phyloP scores from a whole-genome alignment of 1,284 basidiomycete genomes.

The Fomitopsis palustris region DNA sequence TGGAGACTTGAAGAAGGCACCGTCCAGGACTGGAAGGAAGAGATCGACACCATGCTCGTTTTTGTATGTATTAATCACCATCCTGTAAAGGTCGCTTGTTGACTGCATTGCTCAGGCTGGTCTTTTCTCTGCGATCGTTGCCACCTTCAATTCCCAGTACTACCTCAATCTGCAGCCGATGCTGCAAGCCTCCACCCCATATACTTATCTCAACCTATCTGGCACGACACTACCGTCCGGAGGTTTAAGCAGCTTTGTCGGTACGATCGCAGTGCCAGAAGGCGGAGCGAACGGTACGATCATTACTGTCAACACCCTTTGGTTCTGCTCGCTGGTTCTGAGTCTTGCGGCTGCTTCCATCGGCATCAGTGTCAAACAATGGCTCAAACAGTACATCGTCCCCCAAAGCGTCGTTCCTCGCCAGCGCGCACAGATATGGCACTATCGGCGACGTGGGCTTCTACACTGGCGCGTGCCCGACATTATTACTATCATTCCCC shows the following conservation, averaged over 20 bases:
- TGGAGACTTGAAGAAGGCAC: constrained; percentile 1
- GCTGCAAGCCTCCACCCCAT: not conserved
- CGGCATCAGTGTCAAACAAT: constrained; percentile 18
- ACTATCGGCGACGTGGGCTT: constrained; percentile 7
- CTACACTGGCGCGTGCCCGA: constrained; percentile 3
- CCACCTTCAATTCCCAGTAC: constrained; percentile 11
- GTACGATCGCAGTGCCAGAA: not conserved
- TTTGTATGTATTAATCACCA: not conserved
- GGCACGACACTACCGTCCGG: not conserved
- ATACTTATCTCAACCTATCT: not conserved
- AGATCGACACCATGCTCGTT: not conserved
- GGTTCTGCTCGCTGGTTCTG: constrained; percentile 15
- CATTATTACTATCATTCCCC: constrained; percentile 3
- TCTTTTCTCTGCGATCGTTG: constrained; percentile 15
- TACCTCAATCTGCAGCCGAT: not conserved
- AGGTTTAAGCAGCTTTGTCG: not conserved
- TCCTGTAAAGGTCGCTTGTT: not conserved
- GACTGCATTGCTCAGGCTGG: constrained; percentile 1
- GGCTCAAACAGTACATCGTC: constrained; percentile 13
- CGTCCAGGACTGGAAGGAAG: constrained; percentile 2
- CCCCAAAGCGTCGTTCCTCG: not conserved
- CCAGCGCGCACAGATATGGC: constrained; percentile 7
- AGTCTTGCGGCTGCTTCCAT: constrained; percentile 14
- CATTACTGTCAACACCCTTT: constrained; percentile 10
- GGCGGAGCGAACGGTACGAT: not conserved